These are phyloP conservation scores for Boletales sp. DNA, from an alignment of 768 basidiomycete species.

Conservation along the genomic window DNA sequence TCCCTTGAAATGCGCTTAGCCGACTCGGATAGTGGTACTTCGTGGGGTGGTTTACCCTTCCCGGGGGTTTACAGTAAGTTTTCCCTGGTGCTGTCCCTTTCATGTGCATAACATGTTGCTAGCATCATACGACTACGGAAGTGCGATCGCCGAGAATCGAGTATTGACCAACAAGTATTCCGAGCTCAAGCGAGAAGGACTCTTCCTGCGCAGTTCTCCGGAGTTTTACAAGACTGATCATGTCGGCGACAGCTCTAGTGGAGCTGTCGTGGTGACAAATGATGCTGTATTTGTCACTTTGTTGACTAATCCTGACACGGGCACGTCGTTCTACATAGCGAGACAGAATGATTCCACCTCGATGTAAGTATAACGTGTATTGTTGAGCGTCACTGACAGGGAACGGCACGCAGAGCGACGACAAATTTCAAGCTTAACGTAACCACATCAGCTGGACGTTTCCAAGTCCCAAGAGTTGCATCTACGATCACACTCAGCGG, in stretches of 20 bases:
- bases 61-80: slow-evolving; percentile 62
- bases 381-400: background rate
- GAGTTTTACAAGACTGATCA: slow-evolving; percentile 80
- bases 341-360: slow-evolving; percentile 68
- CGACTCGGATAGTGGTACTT: slow-evolving; percentile 58
- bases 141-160: slow-evolving; percentile 65
- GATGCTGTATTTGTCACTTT: slow-evolving; percentile 55
- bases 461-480: slow-evolving; percentile 56
- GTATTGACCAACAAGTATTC: slow-evolving; percentile 64
- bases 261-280: slow-evolving; percentile 40
- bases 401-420: slow-evolving; percentile 11
- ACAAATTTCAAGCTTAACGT: slow-evolving; percentile 60
- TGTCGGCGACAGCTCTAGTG: slow-evolving; percentile 59
- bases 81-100: background rate
- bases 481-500: slow-evolving; percentile 58
- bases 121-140: slow-evolving; percentile 80
- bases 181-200: slow-evolving; percentile 73
- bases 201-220: slow-evolving; percentile 76
- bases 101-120: background rate
- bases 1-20: background rate
- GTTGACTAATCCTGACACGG: slow-evolving; percentile 65
- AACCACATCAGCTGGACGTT: slow-evolving; percentile 44
- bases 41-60: slow-evolving; percentile 80
- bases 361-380: slow-evolving; percentile 40
- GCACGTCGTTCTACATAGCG: slow-evolving; percentile 63